A percentile compares a stretch with the other conserved stretches of the same genome.
Evolutionary conservation across 2,329 filamentous ascomycete species (phyloP).

Genomic region (Fusarium zealandicum): DNA sequence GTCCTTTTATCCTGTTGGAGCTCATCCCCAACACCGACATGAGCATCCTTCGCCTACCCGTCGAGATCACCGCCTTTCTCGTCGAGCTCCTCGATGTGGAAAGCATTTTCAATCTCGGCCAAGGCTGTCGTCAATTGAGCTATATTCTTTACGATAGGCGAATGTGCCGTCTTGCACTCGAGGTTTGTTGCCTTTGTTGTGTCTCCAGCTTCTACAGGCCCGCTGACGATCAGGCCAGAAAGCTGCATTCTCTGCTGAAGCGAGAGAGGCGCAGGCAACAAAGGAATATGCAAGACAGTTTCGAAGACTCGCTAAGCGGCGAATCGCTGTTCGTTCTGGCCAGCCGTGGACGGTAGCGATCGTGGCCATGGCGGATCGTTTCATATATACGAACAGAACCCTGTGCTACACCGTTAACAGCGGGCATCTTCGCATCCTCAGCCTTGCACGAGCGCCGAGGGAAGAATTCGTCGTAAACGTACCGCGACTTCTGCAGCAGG

Average conservation of each 20-base stretch:
- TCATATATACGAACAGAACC: conserved; percentile 68
- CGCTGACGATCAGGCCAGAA: conserved; percentile 35
- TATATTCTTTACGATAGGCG: conserved; percentile 60
- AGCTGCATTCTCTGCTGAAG: conserved; percentile 35
- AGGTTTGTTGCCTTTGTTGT: conserved; percentile 53
- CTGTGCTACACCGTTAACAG: conserved; percentile 67
- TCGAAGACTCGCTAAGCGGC: conserved; percentile 66
- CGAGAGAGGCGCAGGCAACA: conserved; percentile 26
- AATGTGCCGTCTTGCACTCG: conserved; percentile 64
- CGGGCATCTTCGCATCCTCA: conserved; percentile 61
- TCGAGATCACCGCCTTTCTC: conserved; percentile 70
- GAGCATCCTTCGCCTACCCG: conserved; percentile 57
- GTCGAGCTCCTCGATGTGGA: conserved; percentile 61
- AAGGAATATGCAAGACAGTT: conserved; percentile 46
- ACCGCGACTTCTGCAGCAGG: conserved; percentile 48
- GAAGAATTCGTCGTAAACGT: conserved; percentile 65
- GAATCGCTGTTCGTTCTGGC: conserved; percentile 65
- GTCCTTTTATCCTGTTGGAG: not conserved
- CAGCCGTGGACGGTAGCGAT: conserved; percentile 67
- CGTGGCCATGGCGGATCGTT: conserved; percentile 66
- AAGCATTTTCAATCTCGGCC: conserved; percentile 64
- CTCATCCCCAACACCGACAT: conserved; percentile 46
- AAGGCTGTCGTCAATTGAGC: conserved; percentile 59
- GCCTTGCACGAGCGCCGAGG: conserved; percentile 58
- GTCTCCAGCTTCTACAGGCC: conserved; percentile 1